A percentile compares a stretch with the other conserved stretches of the same genome.
Evolutionary conservation across 352 stramenopile genomes (phyloP).

Genomic region (Pythium chondricola): DNA sequence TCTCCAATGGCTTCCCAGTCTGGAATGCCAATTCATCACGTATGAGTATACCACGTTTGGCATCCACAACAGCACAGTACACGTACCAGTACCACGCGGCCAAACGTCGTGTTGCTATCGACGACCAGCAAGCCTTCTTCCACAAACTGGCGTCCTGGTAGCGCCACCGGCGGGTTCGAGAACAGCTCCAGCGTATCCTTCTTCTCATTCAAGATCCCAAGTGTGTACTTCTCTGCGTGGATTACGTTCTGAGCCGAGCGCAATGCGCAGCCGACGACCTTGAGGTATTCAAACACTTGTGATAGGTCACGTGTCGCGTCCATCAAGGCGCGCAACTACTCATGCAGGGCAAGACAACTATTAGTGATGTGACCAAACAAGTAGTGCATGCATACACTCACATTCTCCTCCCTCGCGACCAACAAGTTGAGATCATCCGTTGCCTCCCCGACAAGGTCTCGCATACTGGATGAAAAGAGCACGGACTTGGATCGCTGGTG

Average conservation of each 20-base stretch:
- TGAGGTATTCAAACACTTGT: slow-evolving; percentile 39
- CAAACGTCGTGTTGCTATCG: slow-evolving; percentile 59
- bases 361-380: too few species aligned
- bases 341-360: too few species aligned
- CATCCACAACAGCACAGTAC: too few species aligned
- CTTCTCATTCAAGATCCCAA: slow-evolving; percentile 58
- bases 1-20: slow-evolving; percentile 49
- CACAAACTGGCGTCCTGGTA: slow-evolving; percentile 40
- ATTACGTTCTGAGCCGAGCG: slow-evolving; percentile 43
- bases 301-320: slow-evolving; percentile 55
- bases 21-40: slow-evolving; percentile 9
- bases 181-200: slow-evolving; percentile 54
- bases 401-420: slow-evolving; percentile 39
- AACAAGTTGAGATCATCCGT: slow-evolving; percentile 45
- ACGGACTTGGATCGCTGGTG: slow-evolving; percentile 39
- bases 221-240: slow-evolving; percentile 45
- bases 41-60: too few species aligned
- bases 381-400: too few species aligned
- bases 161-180: slow-evolving; percentile 47
- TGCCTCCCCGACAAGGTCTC: slow-evolving; percentile 48
- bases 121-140: slow-evolving; percentile 49
- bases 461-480: slow-evolving; percentile 37
- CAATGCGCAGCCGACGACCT: slow-evolving; percentile 51
- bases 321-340: slow-evolving; percentile 54
- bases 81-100: slow-evolving; percentile 54